phyloP scores from a whole-genome alignment of 805 yeast species.

The Danielozyma ontarioensis region DNA sequence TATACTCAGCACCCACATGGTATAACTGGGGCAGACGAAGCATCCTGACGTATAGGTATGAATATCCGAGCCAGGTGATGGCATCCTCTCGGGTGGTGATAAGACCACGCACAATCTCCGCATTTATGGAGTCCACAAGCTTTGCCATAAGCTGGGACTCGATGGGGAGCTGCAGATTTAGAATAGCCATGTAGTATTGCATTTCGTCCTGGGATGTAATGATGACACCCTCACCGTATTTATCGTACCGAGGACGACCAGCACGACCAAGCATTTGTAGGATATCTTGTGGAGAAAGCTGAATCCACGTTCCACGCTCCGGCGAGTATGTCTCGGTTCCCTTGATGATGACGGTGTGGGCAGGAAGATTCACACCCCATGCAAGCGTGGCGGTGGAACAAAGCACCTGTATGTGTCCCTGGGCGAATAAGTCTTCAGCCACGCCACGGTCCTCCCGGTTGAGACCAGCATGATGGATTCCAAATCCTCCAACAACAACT shows the following conservation, averaged over 20 bases:
- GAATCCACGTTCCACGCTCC: conserved; percentile 82
- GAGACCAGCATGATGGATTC: conserved; percentile 90
- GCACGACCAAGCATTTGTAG: conserved; percentile 98
- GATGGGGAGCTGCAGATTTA: conserved; percentile 87
- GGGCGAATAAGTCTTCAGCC: conserved; percentile 84
- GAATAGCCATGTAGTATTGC: conserved; percentile 83
- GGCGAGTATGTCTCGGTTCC: conserved; percentile 96
- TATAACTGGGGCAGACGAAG: conserved; percentile 65
- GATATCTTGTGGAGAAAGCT: conserved; percentile 90
- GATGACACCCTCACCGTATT: conserved; percentile 88
- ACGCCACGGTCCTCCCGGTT: conserved; percentile 64
- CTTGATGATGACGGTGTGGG: conserved; percentile 87
- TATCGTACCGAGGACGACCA: conserved; percentile 93
- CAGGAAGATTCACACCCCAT: conserved; percentile 96
- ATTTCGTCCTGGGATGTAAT: conserved; percentile 83
- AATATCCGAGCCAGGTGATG: conserved; percentile 72
- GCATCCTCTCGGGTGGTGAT: conserved; percentile 60
- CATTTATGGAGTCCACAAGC: conserved; percentile 73
- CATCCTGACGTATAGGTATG: conserved; percentile 81
- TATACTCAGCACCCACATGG: conserved; percentile 65
- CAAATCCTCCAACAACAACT: conserved; percentile 68
- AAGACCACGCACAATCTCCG: conserved; percentile 77
- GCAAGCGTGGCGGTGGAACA: conserved; percentile 93
- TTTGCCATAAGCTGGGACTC: conserved; percentile 78
- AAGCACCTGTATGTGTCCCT: conserved; percentile 75